Base-by-base conservation (phyloP, 805 yeast species). In the Spathaspora passalidarum region DNA sequence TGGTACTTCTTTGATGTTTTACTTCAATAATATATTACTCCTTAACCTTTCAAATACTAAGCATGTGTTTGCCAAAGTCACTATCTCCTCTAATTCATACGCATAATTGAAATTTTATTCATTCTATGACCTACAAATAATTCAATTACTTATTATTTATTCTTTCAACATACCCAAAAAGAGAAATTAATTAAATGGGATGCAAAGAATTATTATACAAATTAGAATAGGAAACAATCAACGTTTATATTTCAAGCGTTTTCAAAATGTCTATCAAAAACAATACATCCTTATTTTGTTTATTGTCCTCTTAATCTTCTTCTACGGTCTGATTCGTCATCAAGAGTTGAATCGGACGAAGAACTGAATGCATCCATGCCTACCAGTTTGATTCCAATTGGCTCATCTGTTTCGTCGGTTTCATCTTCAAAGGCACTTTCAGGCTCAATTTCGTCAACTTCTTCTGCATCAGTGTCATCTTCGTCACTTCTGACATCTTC, bases 401-500 rank as follows among this genome's bases (percentile, higher is more conserved):
- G 13, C n/a, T 40, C 49, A 17, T 43, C 43, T 5, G 10, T 37
- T 7, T 55, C 60, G 14, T 51, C 51, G 3, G 40, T 49, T 13
- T 47, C 52, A 10, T 48, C 51, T 3, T 37, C 45, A 21, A 17
- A 19, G 4, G 17, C 20, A 19, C 19, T 50, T 13, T 53, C 61
- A 7, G 48, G 58, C 22, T 55, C 56, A n/a, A 49, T 40, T 38
- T 41, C 48, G 6, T 47, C 46, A 22, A 46, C 51, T n/a, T 49
- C 54, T 41, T 67, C 72, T 4, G 49, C 57, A 29, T 65, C 72
- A 9, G 71, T 73, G 43, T 82, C 88, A 45, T 87, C 95, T 46
- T 76, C 84, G 55, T 88, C 96, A 60, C 92, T 84, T 65, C 97
- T 80, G 25, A 85, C 84, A 62, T 90, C 97, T 55, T 88, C 96